Percentiles rank a stretch among this genome's conserved stretches.
These are phyloP conservation scores for Huntiella decipiens DNA, from an alignment of 2,329 filamentous ascomycete species.

Conservation along the genomic window DNA sequence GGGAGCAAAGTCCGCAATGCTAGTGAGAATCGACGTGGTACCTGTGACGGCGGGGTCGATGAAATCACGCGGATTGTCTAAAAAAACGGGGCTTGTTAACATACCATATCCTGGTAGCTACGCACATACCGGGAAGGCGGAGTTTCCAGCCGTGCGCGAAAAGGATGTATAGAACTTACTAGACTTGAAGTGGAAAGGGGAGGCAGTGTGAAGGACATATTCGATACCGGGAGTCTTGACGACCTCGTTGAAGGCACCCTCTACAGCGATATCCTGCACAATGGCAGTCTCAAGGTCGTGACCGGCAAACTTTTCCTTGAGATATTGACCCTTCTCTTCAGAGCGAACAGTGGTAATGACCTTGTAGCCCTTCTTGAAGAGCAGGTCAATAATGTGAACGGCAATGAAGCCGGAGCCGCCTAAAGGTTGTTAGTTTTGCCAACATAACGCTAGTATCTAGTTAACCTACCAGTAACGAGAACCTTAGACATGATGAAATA, in stretches of 20 bases:
- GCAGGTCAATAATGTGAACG: constrained; percentile 35
- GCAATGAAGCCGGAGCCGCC: constrained; percentile 35
- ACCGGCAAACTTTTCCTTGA: constrained; percentile 29
- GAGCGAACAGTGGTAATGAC: constrained; percentile 38
- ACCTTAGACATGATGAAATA: constrained; percentile 25
- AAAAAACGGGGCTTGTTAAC: background rate
- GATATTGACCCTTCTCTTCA: constrained; percentile 32
- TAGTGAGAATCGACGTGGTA: constrained; percentile 51
- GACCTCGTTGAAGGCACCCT: constrained; percentile 52
- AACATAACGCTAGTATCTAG: background rate
- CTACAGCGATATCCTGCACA: constrained; percentile 59
- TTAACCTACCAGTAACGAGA: constrained; percentile 24
- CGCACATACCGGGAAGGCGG: background rate
- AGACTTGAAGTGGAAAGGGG: constrained; percentile 37
- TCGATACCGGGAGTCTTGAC: constrained; percentile 22
- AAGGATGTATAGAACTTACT: constrained; percentile 17
- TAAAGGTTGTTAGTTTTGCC: constrained; percentile 12
- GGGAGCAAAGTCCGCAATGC: constrained; percentile 39
- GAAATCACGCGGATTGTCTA: constrained; percentile 31
- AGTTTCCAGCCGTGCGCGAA: background rate
- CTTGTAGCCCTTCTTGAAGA: constrained; percentile 29
- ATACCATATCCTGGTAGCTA: too few species aligned
- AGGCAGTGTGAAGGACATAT: constrained; percentile 41
- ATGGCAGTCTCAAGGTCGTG: constrained; percentile 33
- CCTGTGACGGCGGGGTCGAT: constrained; percentile 39